Conservation (phyloP, 306 rosid species). For the Morella rubra region DNA sequence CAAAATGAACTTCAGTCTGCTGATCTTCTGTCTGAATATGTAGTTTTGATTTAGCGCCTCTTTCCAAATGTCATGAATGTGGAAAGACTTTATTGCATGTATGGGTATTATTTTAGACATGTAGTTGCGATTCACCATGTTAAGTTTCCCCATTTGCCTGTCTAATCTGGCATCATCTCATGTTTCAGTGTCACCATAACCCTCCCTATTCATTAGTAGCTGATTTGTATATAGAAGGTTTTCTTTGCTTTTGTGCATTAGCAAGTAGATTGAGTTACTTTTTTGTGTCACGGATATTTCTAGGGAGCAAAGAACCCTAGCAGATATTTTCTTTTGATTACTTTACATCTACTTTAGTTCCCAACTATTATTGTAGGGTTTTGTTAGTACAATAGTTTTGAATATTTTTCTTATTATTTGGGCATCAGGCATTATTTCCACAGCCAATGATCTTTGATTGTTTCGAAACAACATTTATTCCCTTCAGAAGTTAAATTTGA, state of each 20-base stretch:
- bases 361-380: not conserved
- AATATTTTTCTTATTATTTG: not conserved
- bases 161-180: not conserved
- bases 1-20: not conserved
- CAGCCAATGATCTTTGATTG: not conserved
- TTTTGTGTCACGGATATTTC: not conserved
- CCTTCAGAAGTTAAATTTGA: not conserved
- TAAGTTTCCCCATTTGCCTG: not conserved
- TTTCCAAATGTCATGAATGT: not conserved
- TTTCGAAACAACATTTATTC: not conserved
- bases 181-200: not conserved
- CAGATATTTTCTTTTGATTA: not conserved
- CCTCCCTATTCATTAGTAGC: not conserved
- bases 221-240: not conserved
- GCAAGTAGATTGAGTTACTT: not conserved
- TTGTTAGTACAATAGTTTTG: not conserved
- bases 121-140: not conserved
- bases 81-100: not conserved
- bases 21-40: not conserved
- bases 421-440: not conserved
- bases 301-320: not conserved
- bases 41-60: not conserved
- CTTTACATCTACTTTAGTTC: not conserved
- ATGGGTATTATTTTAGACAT: not conserved
- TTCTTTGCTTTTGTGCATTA: not conserved